Conservation (phyloP, 2,329 filamentous ascomycete species). For the Penicillium concentricum region DNA sequence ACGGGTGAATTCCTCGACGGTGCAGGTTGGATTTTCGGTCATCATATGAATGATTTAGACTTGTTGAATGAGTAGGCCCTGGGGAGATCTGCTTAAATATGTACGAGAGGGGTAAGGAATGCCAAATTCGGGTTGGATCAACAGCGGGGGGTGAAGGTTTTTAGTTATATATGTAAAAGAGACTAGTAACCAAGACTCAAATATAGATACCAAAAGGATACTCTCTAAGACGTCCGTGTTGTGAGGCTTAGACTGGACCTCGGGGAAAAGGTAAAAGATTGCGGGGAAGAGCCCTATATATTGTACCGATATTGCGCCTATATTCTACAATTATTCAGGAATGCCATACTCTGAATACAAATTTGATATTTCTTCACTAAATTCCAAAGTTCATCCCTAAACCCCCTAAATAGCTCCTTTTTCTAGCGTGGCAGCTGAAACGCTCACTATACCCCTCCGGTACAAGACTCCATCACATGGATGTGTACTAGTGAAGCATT, state of each 20-base stretch:
- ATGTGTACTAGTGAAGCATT: neutral
- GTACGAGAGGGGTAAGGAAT: neutral
- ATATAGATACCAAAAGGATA: too few species aligned
- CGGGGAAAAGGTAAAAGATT: neutral
- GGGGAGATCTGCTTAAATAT: neutral
- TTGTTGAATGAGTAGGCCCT: too few species aligned
- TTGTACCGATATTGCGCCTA: neutral
- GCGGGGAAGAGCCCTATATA: neutral
- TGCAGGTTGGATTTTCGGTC: conserved; percentile 8
- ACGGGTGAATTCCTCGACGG: conserved; percentile 12
- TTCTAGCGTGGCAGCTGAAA: neutral
- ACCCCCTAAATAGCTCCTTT: too few species aligned
- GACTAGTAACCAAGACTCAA: neutral
- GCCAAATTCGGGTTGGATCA: neutral
- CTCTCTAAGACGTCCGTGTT: too few species aligned
- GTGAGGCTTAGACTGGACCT: neutral
- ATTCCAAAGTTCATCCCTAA: too few species aligned
- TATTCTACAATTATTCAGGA: neutral
- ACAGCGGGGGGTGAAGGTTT: neutral
- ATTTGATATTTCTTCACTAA: too few species aligned
- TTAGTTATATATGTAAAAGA: neutral
- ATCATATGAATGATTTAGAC: neutral
- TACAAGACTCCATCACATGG: neutral
- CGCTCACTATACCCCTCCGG: neutral
- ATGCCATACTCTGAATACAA: too few species aligned